Evolutionary conservation across 352 stramenopile genomes (phyloP).

Genomic region (Phytophthora lateralis): DNA sequence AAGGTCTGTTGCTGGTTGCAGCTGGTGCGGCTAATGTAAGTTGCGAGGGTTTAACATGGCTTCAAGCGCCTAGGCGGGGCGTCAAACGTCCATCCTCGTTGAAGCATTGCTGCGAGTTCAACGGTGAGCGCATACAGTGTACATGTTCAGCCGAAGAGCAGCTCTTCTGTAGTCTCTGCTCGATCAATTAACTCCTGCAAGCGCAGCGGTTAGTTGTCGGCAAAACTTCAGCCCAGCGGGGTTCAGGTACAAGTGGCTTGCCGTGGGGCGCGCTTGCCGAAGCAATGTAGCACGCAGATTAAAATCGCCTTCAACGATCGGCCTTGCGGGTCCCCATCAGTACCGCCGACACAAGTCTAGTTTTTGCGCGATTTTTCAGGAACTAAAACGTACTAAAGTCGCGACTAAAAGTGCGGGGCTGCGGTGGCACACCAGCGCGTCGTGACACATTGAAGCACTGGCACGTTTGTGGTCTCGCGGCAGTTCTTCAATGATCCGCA

Average conservation of each 20-base stretch:
- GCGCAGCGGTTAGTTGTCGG: too few relatives aligned
- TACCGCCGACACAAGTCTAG: background rate
- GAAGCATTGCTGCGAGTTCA: slow-evolving; percentile 22
- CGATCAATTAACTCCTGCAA: background rate
- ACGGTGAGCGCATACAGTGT: slow-evolving; percentile 1
- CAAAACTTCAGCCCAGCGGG: background rate
- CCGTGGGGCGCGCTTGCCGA: background rate
- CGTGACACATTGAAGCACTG: slow-evolving; percentile 31
- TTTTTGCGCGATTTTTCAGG: background rate
- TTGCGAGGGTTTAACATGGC: slow-evolving; percentile 22
- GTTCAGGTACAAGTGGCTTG: background rate
- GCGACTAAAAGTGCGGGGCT: slow-evolving; percentile 18
- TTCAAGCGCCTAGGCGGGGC: slow-evolving; percentile 25
- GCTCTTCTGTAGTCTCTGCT: background rate
- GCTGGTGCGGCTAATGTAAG: slow-evolving; percentile 11
- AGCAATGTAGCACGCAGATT: slow-evolving; percentile 1
- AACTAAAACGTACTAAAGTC: slow-evolving; percentile 16
- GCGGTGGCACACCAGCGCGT: background rate
- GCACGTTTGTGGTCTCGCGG: slow-evolving; percentile 4
- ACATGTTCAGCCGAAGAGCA: slow-evolving; percentile 3
- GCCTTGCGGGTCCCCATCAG: background rate
- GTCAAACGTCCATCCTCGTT: slow-evolving; percentile 36
- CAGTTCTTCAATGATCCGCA: slow-evolving; percentile 29
- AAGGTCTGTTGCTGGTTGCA: slow-evolving; percentile 5
- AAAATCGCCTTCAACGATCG: slow-evolving; percentile 4